Evolutionary conservation across 108 stramenopile species (phyloP).

Genomic region (Asterionellopsis glacialis): DNA sequence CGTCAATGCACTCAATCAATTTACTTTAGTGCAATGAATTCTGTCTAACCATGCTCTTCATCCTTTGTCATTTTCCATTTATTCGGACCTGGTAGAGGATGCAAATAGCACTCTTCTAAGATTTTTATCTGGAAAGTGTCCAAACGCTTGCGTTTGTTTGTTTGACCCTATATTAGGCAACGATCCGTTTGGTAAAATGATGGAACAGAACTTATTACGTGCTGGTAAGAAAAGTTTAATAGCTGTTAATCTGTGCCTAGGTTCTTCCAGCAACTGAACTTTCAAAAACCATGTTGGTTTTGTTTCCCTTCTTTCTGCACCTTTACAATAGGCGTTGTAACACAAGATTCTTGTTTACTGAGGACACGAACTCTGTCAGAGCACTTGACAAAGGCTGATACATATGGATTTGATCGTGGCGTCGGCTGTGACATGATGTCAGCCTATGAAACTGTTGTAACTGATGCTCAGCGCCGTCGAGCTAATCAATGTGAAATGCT

Average conservation of each 20-base stretch:
- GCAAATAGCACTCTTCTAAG: conserved; percentile 6
- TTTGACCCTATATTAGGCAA: conserved; percentile 69
- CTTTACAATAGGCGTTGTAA: conserved; percentile 34
- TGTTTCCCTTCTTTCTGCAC: too few relatives aligned
- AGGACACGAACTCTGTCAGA: conserved; percentile 46
- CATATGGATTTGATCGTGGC: conserved; percentile 45
- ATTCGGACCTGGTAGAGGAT: too few relatives aligned
- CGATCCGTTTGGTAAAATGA: conserved; percentile 70
- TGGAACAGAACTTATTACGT: conserved; percentile 65
- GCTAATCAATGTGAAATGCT: conserved; percentile 76
- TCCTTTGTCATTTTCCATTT: too few relatives aligned
- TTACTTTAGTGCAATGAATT: too few relatives aligned
- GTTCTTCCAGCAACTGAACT: too few relatives aligned
- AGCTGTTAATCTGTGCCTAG: too few relatives aligned
- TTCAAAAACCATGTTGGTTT: too few relatives aligned
- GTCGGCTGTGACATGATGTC: conserved; percentile 79
- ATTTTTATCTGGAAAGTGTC: neutral
- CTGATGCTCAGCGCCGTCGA: conserved; percentile 38
- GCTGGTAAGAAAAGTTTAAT: conserved; percentile 24
- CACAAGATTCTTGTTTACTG: conserved; percentile 41
- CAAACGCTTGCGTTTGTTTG: conserved; percentile 27
- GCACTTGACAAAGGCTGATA: conserved; percentile 41
- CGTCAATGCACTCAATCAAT: too few relatives aligned
- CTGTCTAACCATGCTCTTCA: too few relatives aligned
- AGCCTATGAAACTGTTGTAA: conserved; percentile 67